phyloP scores from a whole-genome alignment of 768 basidiomycete genomes.

The Naganishia kalamii region DNA sequence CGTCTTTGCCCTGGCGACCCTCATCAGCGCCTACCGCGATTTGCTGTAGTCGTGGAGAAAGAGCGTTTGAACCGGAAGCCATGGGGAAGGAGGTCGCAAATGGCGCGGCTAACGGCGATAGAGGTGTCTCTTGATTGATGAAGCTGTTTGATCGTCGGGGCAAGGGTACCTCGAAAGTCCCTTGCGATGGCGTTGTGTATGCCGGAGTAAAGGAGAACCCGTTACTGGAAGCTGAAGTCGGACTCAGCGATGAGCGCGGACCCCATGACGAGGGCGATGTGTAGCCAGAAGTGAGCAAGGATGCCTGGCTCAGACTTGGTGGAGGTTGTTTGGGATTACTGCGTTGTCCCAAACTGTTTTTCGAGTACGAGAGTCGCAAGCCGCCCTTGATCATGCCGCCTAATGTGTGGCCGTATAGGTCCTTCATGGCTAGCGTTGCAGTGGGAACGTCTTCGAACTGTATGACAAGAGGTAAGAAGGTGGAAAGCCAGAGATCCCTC shows the following conservation, averaged over 20 bases:
- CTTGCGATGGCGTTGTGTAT: neutral
- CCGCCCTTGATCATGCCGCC: slow-evolving; percentile 88
- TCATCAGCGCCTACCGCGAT: slow-evolving; percentile 3
- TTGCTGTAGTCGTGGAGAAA: slow-evolving; percentile 16
- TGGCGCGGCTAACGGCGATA: slow-evolving; percentile 20
- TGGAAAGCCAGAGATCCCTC: neutral
- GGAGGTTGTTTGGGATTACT: slow-evolving; percentile 32
- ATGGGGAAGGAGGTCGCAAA: slow-evolving; percentile 19
- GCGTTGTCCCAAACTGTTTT: slow-evolving; percentile 79
- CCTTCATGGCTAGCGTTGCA: slow-evolving; percentile 80
- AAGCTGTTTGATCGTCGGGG: slow-evolving; percentile 4
- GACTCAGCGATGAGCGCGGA: slow-evolving; percentile 15
- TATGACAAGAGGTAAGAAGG: slow-evolving; percentile 14
- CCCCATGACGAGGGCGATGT: slow-evolving; percentile 12
- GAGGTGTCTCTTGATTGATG: slow-evolving; percentile 18
- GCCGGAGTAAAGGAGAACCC: slow-evolving; percentile 14
- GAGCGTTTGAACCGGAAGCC: neutral
- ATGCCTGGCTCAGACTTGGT: slow-evolving; percentile 8
- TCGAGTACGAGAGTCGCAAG: slow-evolving; percentile 95
- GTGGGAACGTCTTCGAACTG: slow-evolving; percentile 84
- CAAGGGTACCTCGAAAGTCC: neutral
- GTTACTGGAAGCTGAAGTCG: slow-evolving; percentile 13
- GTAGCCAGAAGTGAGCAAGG: slow-evolving; percentile 1
- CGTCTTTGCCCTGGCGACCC: slow-evolving; percentile 13
- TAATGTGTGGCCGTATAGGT: slow-evolving; percentile 84